Conservation (phyloP, 2,329 filamentous ascomycete species). For the Calonectria crousiana region DNA sequence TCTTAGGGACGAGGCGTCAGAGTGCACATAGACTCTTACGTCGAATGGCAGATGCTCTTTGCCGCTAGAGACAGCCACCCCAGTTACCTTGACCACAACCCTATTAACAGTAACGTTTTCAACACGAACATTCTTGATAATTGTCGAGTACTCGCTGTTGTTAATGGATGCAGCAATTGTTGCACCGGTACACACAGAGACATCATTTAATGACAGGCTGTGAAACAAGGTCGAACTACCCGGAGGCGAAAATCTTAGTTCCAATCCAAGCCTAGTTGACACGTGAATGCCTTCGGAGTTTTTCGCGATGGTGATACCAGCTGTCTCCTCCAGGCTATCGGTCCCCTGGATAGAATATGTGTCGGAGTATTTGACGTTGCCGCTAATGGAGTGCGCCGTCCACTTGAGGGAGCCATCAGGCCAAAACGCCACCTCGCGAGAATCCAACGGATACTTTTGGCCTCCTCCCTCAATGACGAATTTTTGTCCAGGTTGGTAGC, state of each 20-base stretch:
- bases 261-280: slow-evolving; percentile 14
- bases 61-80: not conserved
- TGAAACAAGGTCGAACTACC: slow-evolving; percentile 18
- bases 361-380: slow-evolving; percentile 51
- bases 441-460: slow-evolving; percentile 24
- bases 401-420: slow-evolving; percentile 71
- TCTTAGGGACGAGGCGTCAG: slow-evolving; percentile 64
- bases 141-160: slow-evolving; percentile 25
- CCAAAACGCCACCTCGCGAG: slow-evolving; percentile 53
- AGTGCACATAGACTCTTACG: slow-evolving; percentile 64
- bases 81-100: slow-evolving; percentile 31
- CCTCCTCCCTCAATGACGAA: slow-evolving; percentile 24
- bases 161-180: slow-evolving; percentile 32
- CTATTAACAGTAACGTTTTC: slow-evolving; percentile 29
- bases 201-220: slow-evolving; percentile 7
- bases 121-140: not conserved
- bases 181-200: slow-evolving; percentile 20
- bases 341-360: slow-evolving; percentile 53
- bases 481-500: slow-evolving; percentile 25
- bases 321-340: not conserved
- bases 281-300: not conserved
- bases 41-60: slow-evolving; percentile 32
- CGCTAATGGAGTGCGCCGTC: slow-evolving; percentile 67
- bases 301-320: not conserved
- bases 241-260: slow-evolving; percentile 4